Evolutionary conservation across 2,329 filamentous ascomycete species (phyloP).

Genomic region (Fonsecaea multimorphosa): DNA sequence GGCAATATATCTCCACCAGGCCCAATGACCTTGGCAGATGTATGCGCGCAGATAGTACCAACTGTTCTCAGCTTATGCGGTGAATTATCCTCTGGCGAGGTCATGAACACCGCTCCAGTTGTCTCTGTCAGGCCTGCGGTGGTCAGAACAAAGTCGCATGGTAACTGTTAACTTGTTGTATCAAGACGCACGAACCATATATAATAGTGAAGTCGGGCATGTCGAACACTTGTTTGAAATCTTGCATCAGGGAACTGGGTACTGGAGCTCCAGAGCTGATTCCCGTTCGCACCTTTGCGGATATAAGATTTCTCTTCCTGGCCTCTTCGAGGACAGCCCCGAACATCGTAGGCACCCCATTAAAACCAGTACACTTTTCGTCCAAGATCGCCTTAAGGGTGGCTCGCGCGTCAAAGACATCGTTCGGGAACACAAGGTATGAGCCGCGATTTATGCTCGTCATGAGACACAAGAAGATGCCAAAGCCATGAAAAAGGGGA

Average conservation of each 20-base stretch:
- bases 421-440: slow-evolving; percentile 75
- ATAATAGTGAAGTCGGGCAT: slow-evolving; percentile 54
- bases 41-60: slow-evolving; percentile 76
- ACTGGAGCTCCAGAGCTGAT: too few species aligned
- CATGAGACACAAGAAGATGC: slow-evolving; percentile 76
- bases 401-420: slow-evolving; percentile 72
- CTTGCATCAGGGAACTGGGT: too few species aligned
- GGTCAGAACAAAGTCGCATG: not conserved
- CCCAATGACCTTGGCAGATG: slow-evolving; percentile 77
- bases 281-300: too few species aligned
- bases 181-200: slow-evolving; percentile 50
- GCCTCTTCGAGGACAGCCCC: slow-evolving; percentile 56
- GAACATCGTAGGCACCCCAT: slow-evolving; percentile 86
- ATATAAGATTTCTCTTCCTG: too few species aligned
- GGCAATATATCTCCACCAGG: slow-evolving; percentile 69
- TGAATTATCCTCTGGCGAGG: slow-evolving; percentile 73
- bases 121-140: slow-evolving; percentile 71
- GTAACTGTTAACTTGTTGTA: not conserved
- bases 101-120: slow-evolving; percentile 79
- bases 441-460: slow-evolving; percentile 74
- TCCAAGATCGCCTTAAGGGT: slow-evolving; percentile 70
- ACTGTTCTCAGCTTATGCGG: slow-evolving; percentile 72
- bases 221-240: too few species aligned
- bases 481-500: slow-evolving; percentile 85
- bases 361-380: slow-evolving; percentile 73